Evolutionary conservation across 2,329 filamentous ascomycete species (phyloP).

Genomic region (Aureobasidium zeae): DNA sequence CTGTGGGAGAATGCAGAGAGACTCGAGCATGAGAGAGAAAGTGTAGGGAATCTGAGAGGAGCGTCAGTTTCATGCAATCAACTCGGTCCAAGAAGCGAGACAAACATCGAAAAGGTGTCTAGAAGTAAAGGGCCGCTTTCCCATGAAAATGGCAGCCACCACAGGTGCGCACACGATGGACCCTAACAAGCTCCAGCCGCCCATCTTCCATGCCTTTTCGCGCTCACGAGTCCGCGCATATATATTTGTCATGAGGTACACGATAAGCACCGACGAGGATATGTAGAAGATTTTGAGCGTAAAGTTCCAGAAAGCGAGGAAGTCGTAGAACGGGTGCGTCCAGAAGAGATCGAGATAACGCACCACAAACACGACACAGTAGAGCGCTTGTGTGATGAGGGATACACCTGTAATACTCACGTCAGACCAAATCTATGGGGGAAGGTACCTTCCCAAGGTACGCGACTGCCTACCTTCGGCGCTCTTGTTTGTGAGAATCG

Average conservation of each 20-base stretch:
- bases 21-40: constrained; percentile 88
- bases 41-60: constrained; percentile 61
- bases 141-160: constrained; percentile 55
- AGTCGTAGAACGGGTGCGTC: constrained; percentile 24
- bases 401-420: constrained; percentile 83
- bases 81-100: neutral
- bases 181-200: constrained; percentile 56
- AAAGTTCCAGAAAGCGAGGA: constrained; percentile 54
- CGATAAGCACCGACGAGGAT: constrained; percentile 71
- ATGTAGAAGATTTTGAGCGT: constrained; percentile 88
- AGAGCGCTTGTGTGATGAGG: constrained; percentile 81
- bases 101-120: constrained; percentile 14
- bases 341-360: constrained; percentile 77
- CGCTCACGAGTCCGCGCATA: constrained; percentile 81
- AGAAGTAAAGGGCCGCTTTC: constrained; percentile 26
- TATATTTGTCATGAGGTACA: constrained; percentile 76
- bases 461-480: constrained; percentile 16
- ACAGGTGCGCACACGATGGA: constrained; percentile 63
- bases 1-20: constrained; percentile 81
- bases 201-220: constrained; percentile 90
- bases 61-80: neutral
- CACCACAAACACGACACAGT: constrained; percentile 74
- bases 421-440: too few species aligned
- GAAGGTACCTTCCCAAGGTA: too few species aligned
- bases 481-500: constrained; percentile 17